Conservation (phyloP, 306 rosid species). For the Cicer cuneatum region DNA sequence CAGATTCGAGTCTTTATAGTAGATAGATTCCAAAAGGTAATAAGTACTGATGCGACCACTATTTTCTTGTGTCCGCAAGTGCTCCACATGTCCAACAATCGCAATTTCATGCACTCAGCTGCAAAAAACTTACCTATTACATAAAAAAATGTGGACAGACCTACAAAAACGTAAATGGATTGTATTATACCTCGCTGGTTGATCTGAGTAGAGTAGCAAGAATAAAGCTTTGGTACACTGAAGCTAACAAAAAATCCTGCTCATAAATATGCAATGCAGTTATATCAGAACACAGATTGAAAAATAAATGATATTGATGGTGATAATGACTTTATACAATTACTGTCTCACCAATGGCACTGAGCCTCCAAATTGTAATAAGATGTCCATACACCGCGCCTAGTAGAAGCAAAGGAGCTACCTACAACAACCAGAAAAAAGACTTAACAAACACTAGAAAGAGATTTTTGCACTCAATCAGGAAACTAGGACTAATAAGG, state of each 20-base stretch:
- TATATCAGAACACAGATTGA: background rate
- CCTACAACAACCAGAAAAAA: constrained; percentile 52
- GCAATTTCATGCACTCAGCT: constrained; percentile 63
- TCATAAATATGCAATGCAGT: constrained; percentile 1
- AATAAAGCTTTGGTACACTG: constrained; percentile 78
- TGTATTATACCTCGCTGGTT: constrained; percentile 63
- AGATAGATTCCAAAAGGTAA: constrained; percentile 87
- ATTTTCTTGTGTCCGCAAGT: constrained; percentile 83
- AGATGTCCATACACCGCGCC: constrained; percentile 89
- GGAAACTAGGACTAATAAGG: constrained; percentile 10
- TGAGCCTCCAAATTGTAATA: constrained; percentile 78
- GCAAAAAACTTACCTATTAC: constrained; percentile 29
- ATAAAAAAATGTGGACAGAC: constrained; percentile 21
- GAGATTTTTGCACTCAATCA: constrained; percentile 17
- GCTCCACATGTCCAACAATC: constrained; percentile 72
- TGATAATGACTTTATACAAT: background rate
- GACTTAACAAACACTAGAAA: constrained; percentile 13
- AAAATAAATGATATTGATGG: background rate
- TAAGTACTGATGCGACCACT: constrained; percentile 61
- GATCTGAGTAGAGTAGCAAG: constrained; percentile 67
- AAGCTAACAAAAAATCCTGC: constrained; percentile 83
- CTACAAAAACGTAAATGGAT: background rate
- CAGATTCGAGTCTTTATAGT: constrained; percentile 69
- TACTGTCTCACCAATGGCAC: constrained; percentile 64
- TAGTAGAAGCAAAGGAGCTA: constrained; percentile 78